Base-by-base conservation (phyloP, 2,329 filamentous ascomycete species). In the Curvularia eragrostidis region DNA sequence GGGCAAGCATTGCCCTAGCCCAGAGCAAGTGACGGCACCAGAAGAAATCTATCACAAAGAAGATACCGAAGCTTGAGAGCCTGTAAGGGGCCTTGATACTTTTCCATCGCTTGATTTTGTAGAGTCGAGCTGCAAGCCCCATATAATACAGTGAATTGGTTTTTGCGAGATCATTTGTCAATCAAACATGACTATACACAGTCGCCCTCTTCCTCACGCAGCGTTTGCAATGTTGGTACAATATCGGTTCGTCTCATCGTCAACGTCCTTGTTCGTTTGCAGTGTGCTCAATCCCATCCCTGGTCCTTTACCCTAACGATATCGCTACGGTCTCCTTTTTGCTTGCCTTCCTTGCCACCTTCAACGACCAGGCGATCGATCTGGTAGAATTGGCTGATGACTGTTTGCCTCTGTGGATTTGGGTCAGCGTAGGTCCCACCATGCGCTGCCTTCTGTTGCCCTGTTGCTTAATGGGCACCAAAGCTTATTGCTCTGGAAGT, bases 351-450 rank as follows among this genome's bases (percentile, higher is more conserved):
- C 77, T 91, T 89, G 58, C 91, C 89, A 18, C 91, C 91, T 79
- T 99, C 95, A 0, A 99, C 91, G 13, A 99, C 95, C 78, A 99
- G 84, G 73, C 88, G 85, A 74, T 98, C 93, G 62, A 96, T 78
- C 79, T 97, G 91, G 81, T 91, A 98, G 80, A 98, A 98, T 75
- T 96, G 91, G 75, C 93, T 96, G 73, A 99, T 87, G 49, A 95
- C 85, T 10, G 94, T 96, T 89, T 98, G 95, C 75, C 95, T 89
- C 95, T 98, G 81, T 69, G 59, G 28, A 30, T 13, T 32, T 50
- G n/a, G 12, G 74, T 84, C 61, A 85, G 78, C 70, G 24, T 43
- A 4, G 30, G n/a, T 10, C 28, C 38, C 26, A 15, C 13, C 15
- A 21, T 49, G 34, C 19, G 24, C 19, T 19, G 47, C 9, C 21